Percentiles rank a stretch among this genome's conserved stretches.
These are phyloP conservation scores for Hypoxylon sp. DNA, from an alignment of 2,329 filamentous ascomycete species.

Conservation along the genomic window DNA sequence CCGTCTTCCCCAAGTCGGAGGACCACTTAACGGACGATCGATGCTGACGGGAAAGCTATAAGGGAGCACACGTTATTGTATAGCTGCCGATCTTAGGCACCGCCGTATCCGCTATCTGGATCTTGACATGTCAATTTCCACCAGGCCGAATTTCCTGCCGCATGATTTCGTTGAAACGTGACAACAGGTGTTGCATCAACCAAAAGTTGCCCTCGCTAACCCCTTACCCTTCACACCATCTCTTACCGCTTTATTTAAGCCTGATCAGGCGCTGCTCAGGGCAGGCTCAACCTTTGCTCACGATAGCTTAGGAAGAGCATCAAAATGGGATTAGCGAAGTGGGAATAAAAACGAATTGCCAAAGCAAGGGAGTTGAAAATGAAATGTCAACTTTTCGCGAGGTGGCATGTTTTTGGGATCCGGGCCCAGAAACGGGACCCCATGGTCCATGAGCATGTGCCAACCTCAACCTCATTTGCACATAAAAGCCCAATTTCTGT, in stretches of 20 bases:
- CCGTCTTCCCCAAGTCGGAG: background rate
- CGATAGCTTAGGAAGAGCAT: conserved; percentile 8
- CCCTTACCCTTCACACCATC: conserved; percentile 5
- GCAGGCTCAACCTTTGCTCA: conserved; percentile 12
- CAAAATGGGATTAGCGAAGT: conserved; percentile 4
- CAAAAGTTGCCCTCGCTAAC: conserved; percentile 11
- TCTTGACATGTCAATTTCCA: background rate
- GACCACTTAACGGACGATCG: conserved; percentile 1
- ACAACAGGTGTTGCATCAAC: conserved; percentile 10
- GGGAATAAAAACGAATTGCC: too few relatives aligned
- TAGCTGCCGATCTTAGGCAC: conserved; percentile 3
- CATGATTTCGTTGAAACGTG: conserved; percentile 17
- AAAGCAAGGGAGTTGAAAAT: too few relatives aligned
- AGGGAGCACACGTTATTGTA: conserved; percentile 7
- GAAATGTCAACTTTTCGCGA: too few relatives aligned
- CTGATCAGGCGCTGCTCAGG: conserved; percentile 18
- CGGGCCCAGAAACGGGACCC: too few relatives aligned
- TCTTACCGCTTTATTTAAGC: conserved; percentile 22
- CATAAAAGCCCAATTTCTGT: too few relatives aligned
- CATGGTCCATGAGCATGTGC: too few relatives aligned
- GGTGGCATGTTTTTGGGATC: too few relatives aligned
- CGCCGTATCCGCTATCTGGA: conserved; percentile 6
- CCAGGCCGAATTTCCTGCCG: conserved; percentile 10
- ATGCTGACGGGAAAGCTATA: conserved; percentile 2
- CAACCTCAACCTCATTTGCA: too few relatives aligned